These are phyloP conservation scores for Fragaria nilgerrensis DNA, from an alignment of 306 rosid genomes.

Conservation along the genomic window DNA sequence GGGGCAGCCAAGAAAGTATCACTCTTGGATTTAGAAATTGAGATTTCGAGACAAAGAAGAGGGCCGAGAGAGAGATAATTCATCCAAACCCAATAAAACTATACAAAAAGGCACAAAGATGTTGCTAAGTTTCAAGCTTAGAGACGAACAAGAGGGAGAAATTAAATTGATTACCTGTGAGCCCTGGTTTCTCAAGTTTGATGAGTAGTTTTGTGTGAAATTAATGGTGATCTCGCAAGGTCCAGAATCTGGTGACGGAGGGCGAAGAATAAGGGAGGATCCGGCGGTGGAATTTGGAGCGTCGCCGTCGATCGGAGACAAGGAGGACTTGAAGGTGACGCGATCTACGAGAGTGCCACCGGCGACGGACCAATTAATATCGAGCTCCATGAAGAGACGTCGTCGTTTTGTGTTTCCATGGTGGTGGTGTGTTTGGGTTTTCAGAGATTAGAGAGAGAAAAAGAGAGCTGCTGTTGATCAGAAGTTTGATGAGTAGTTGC, in stretches of 20 bases:
- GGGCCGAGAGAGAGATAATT: too few species aligned
- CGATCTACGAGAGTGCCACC: conserved; percentile 45
- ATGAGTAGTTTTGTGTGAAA: too few species aligned
- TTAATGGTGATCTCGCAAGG: conserved; percentile 84
- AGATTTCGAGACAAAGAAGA: too few species aligned
- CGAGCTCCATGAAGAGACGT: conserved; percentile 28
- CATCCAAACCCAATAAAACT: too few species aligned
- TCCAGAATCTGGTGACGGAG: conserved; percentile 51
- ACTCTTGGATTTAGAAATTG: too few species aligned
- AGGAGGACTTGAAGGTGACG: conserved; percentile 57
- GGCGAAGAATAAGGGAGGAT: conserved; percentile 50
- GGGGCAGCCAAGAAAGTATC: too few species aligned
- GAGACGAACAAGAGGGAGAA: too few species aligned
- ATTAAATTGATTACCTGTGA: too few species aligned
- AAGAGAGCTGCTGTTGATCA: background rate
- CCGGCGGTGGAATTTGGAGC: conserved; percentile 21
- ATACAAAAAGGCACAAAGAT: too few species aligned
- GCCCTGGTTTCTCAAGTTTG: too few species aligned
- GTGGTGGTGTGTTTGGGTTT: background rate
- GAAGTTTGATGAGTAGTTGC: too few species aligned
- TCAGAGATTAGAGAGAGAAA: background rate
- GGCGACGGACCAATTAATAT: conserved; percentile 59
- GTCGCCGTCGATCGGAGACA: conserved; percentile 32
- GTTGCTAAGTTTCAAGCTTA: too few species aligned
- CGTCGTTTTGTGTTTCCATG: conserved; percentile 32